phyloP scores from a whole-genome alignment of 1,139 yeast genomes.

The Kodamaea plutei region DNA sequence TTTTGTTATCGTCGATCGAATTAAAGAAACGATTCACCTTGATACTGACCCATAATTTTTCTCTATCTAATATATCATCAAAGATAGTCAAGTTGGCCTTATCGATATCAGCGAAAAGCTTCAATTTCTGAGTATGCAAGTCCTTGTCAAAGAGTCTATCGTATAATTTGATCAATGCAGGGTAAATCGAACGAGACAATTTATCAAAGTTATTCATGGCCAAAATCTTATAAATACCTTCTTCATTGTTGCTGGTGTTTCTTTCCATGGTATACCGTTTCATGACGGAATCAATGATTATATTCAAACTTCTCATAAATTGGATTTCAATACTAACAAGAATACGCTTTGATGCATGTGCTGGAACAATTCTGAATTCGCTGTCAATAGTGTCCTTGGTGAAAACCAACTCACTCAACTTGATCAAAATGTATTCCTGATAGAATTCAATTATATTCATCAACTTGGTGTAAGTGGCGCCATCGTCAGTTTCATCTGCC shows the following conservation, averaged over 20 bases:
- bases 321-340: constrained; percentile 44
- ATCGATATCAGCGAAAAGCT: constrained; percentile 42
- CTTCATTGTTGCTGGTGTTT: constrained; percentile 17
- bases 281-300: constrained; percentile 46
- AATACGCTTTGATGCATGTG: constrained; percentile 43
- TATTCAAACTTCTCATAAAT: constrained; percentile 48
- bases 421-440: constrained; percentile 33
- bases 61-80: constrained; percentile 39
- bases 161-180: constrained; percentile 30
- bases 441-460: constrained; percentile 42
- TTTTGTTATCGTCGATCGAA: constrained; percentile 6
- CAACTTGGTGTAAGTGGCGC: constrained; percentile 32
- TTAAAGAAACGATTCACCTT: constrained; percentile 28
- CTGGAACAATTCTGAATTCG: constrained; percentile 14
- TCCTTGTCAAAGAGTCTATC: constrained; percentile 36
- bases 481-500: constrained; percentile 11
- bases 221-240: constrained; percentile 35
- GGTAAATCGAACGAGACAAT: constrained; percentile 31
- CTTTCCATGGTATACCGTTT: constrained; percentile 40
- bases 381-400: constrained; percentile 30
- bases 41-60: constrained; percentile 33
- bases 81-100: constrained; percentile 40
- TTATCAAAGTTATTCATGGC: constrained; percentile 46
- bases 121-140: constrained; percentile 37
- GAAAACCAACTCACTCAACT: constrained; percentile 27